These are phyloP conservation scores for Inosperma sp. DNA, from an alignment of 768 basidiomycete species.

Conservation along the genomic window DNA sequence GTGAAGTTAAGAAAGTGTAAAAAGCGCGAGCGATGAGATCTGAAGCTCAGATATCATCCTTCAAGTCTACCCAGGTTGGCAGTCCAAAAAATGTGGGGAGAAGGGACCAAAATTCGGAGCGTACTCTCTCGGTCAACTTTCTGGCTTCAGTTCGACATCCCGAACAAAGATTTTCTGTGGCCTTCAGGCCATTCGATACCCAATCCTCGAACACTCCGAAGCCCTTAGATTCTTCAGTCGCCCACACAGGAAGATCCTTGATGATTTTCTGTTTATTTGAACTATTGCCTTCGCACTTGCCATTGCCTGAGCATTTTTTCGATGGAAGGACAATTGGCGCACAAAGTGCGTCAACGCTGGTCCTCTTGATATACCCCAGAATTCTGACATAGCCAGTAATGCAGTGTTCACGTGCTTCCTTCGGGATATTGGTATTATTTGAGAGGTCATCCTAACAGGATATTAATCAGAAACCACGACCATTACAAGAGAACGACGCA, in stretches of 20 bases:
- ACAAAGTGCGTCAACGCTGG: not conserved
- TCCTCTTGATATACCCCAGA: not conserved
- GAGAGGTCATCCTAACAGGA: not conserved
- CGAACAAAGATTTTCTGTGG: not conserved
- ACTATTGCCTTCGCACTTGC: not conserved
- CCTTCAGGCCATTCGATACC: slow-evolving; percentile 22
- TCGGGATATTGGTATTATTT: not conserved
- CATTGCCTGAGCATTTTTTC: not conserved
- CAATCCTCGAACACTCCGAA: too few species aligned
- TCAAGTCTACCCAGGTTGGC: not conserved
- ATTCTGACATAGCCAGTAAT: not conserved
- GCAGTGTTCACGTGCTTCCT: not conserved
- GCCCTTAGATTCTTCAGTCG: too few species aligned
- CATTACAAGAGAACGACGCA: not conserved
- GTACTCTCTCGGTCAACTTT: not conserved
- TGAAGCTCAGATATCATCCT: not conserved
- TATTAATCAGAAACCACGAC: not conserved
- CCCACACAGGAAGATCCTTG: not conserved
- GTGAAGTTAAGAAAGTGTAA: too few species aligned
- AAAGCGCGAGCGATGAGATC: too few species aligned
- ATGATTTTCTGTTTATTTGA: not conserved
- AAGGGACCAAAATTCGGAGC: not conserved
- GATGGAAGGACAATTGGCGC: not conserved
- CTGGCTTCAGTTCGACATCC: not conserved
- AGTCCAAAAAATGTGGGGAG: not conserved